Percentiles rank a stretch among this genome's conserved stretches.
These are phyloP conservation scores for Fraxinus baroniana DNA, from an alignment of 305 asterid genomes.

Conservation along the genomic window DNA sequence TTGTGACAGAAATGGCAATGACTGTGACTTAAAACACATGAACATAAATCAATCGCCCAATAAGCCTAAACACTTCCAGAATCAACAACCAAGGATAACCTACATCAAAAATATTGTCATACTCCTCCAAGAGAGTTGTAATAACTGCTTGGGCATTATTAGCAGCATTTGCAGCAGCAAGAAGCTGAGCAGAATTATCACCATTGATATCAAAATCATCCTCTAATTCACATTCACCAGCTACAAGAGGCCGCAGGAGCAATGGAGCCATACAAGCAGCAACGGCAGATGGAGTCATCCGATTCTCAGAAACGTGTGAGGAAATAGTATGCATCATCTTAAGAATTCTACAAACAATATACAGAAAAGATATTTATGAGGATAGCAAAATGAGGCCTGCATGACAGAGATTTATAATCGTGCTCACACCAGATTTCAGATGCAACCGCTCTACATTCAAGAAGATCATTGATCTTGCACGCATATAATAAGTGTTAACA, in stretches of 20 bases:
- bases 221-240: slow-evolving; percentile 98
- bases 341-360: slow-evolving; percentile 54
- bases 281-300: slow-evolving; percentile 96
- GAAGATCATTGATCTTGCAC: slow-evolving; percentile 5
- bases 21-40: background rate
- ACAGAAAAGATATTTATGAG: slow-evolving; percentile 28
- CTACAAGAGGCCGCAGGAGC: slow-evolving; percentile 94
- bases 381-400: slow-evolving; percentile 11
- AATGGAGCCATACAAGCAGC: slow-evolving; percentile 99
- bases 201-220: slow-evolving; percentile 78
- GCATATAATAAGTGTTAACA: slow-evolving; percentile 1
- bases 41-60: slow-evolving; percentile 7
- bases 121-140: slow-evolving; percentile 90
- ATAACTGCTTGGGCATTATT: slow-evolving; percentile 94
- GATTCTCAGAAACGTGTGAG: slow-evolving; percentile 73
- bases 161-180: slow-evolving; percentile 99
- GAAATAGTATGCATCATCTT: slow-evolving; percentile 92
- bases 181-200: slow-evolving; percentile 91
- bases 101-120: slow-evolving; percentile 79
- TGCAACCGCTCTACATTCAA: background rate
- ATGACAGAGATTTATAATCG: slow-evolving; percentile 9
- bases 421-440: slow-evolving; percentile 20
- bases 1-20: slow-evolving; percentile 9
- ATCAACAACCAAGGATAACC: slow-evolving; percentile 32
- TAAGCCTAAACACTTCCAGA: slow-evolving; percentile 14